Base-by-base conservation (phyloP, 257 asterid species). In the Hygrophila difformis region DNA sequence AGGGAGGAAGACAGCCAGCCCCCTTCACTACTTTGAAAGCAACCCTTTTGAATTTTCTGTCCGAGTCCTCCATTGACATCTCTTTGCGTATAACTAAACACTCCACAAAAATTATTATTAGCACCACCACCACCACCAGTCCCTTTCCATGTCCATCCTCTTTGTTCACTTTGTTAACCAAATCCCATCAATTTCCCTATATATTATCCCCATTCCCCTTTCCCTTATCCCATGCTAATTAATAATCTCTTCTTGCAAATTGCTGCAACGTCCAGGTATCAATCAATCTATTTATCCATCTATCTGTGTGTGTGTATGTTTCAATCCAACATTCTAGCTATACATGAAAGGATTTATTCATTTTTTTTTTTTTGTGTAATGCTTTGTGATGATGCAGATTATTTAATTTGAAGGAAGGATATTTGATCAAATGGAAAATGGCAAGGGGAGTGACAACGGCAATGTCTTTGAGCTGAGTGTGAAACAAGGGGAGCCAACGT, bases 111-210 rank as follows among this genome's bases (percentile, higher is more conserved):
- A 26, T 26, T 1, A 13, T 14, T 10, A 6, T 39, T 1, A 39
- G 6, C 13, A 14, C 13, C 7, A 14, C 13, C 7, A 6, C 18
- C 15, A n/a, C 18, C 31, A 38, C 40, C 20, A 8, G 68, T 85
- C 92, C 64, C 75, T 71, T 56, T 81, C 95, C 53, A n/a, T n/a
- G n/a, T n/a, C n/a, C n/a, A n/a, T n/a, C n/a, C n/a, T n/a, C n/a
- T n/a, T n/a, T n/a, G n/a, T n/a, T n/a, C n/a, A n/a, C n/a, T 64
- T 84, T 66, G 87, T 74, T 76, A 58, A 81, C 87, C 91, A 78
- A 84, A 61, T 51, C 73, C 44, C 48, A 65, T 15, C 64, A 50
- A 65, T 38, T 51, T 23, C 18, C 43, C 74, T 67, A 65, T 75
- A 65, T 70, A 69, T 70, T 37, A 21, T 41, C 33, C 18, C 7